These are phyloP conservation scores for Colletotrichum melonis DNA, from an alignment of 2,329 filamentous ascomycete genomes.

Conservation along the genomic window DNA sequence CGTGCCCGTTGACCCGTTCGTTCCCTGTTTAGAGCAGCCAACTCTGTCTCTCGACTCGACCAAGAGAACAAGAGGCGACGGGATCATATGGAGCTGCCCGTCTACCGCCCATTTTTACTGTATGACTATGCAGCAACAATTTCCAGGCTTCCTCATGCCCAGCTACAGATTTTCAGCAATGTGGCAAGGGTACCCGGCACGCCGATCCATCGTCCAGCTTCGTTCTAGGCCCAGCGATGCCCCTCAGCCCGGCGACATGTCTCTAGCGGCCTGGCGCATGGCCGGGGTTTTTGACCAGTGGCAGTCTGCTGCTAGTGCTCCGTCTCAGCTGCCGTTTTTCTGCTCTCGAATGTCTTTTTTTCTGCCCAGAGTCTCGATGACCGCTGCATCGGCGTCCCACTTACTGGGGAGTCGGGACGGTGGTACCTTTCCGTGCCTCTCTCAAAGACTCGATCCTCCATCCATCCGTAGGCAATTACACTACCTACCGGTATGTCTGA, in stretches of 20 bases:
- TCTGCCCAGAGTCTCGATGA: constrained; percentile 22
- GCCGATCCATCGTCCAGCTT: constrained; percentile 29
- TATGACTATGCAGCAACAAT: background rate
- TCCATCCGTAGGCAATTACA: no score
- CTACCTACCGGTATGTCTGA: background rate
- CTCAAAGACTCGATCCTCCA: background rate
- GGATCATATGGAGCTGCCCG: background rate
- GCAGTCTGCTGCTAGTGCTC: background rate
- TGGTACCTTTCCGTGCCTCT: background rate
- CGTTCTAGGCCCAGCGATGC: constrained; percentile 26
- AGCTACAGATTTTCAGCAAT: background rate
- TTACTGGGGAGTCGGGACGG: constrained; percentile 10
- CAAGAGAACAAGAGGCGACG: background rate
- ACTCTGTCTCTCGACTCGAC: background rate
- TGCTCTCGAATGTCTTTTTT: constrained; percentile 12
- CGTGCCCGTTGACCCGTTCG: background rate
- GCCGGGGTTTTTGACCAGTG: constrained; percentile 8
- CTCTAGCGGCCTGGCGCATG: constrained; percentile 7
- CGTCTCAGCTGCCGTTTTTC: background rate
- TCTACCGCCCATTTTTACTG: background rate
- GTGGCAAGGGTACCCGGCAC: constrained; percentile 27
- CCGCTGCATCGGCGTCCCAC: constrained; percentile 15
- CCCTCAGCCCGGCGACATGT: constrained; percentile 14
- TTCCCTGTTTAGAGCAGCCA: background rate
- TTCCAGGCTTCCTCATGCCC: background rate